Conservation (phyloP, 352 stramenopile species). For the Elongisporangium undulatum region DNA sequence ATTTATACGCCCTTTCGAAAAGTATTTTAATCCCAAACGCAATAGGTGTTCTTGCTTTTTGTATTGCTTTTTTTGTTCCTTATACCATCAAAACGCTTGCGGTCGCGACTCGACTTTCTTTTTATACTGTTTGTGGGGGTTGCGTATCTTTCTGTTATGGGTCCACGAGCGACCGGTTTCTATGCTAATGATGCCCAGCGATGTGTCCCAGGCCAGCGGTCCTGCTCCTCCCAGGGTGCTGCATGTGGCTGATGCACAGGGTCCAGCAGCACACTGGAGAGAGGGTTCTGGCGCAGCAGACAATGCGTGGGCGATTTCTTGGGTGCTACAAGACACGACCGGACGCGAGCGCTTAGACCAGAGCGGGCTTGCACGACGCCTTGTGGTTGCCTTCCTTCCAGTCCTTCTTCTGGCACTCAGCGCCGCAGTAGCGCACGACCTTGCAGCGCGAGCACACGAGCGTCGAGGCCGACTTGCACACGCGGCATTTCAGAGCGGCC, state of each 20-base stretch:
- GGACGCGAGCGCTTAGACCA: conserved; percentile 14
- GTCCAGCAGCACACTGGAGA: neutral
- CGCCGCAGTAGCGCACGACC: conserved; percentile 79
- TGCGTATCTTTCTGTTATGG: neutral
- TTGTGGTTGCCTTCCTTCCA: conserved; percentile 81
- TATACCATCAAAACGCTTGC: neutral
- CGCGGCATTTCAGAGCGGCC: conserved; percentile 65
- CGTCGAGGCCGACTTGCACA: conserved; percentile 73
- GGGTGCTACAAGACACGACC: neutral
- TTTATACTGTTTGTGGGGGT: neutral
- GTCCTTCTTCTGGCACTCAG: conserved; percentile 87
- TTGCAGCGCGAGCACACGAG: conserved; percentile 88
- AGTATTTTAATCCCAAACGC: neutral
- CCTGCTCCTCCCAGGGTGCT: neutral
- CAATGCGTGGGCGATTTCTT: neutral
- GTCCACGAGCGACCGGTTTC: neutral
- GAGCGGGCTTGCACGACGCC: conserved; percentile 73
- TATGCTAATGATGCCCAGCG: neutral
- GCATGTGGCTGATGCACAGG: neutral
- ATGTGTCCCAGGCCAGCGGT: neutral
- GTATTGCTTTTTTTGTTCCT: neutral
- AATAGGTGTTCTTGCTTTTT: neutral
- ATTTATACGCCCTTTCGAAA: neutral
- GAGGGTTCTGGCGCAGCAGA: neutral
- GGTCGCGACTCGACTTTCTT: neutral